Conservation (phyloP, 2,329 filamentous ascomycete genomes). For the Fusarium oligoseptatum region DNA sequence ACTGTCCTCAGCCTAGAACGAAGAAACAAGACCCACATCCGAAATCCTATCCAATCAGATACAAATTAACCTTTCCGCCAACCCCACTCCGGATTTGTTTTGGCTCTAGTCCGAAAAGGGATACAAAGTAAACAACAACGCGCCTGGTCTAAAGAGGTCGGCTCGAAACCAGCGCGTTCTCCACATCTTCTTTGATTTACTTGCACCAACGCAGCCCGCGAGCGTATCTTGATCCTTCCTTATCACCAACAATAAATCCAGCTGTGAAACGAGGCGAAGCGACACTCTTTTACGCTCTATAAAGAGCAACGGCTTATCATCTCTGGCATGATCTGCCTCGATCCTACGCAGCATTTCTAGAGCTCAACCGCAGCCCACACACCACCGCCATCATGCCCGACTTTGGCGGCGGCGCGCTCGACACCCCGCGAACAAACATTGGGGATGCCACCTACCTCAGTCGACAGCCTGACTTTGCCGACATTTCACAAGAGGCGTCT, state of each 20-base stretch:
- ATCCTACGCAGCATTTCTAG: conserved; percentile 37
- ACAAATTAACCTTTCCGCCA: not conserved
- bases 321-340: conserved; percentile 38
- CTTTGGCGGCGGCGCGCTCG: conserved; percentile 72
- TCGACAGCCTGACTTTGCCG: conserved; percentile 76
- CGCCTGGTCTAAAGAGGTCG: conserved; percentile 43
- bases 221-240: conserved; percentile 20
- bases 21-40: not conserved
- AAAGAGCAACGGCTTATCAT: conserved; percentile 4
- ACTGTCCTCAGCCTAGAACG: not conserved
- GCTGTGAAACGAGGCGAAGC: not conserved
- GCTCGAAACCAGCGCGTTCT: conserved; percentile 2
- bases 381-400: conserved; percentile 68
- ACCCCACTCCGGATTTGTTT: conserved; percentile 29
- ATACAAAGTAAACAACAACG: conserved; percentile 60
- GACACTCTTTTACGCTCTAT: conserved; percentile 11
- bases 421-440: conserved; percentile 87
- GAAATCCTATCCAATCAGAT: not conserved
- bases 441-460: conserved; percentile 87
- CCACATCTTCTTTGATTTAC: conserved; percentile 4
- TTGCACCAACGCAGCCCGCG: conserved; percentile 6
- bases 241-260: conserved; percentile 40
- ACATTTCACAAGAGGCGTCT: conserved; percentile 88
- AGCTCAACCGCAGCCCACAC: conserved; percentile 21
- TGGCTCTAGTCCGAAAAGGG: conserved; percentile 52